Base-by-base conservation (phyloP, 2,329 filamentous ascomycete species). In the Aspergillus terreus region DNA sequence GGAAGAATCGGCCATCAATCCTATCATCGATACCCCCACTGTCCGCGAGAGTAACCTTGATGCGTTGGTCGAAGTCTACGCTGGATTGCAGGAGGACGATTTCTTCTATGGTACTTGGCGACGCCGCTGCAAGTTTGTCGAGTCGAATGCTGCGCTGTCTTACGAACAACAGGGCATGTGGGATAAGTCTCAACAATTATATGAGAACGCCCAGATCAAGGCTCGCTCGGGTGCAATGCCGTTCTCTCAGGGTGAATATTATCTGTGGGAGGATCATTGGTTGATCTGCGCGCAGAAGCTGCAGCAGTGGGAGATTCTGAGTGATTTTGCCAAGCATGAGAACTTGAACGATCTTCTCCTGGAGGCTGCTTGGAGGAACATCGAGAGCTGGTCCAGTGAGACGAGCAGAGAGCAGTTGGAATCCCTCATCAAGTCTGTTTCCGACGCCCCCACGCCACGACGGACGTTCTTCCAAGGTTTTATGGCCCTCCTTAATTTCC, bases 251-350 rank as follows among this genome's bases (percentile, higher is more conserved):
- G 91, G 87, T 30, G 94, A 99, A 71, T 99, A 99, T 72, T 96
- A 95, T 83, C 82, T 99, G 1, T 99, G 94, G 94, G 94, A 99
- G 72, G 94, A 99, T 66, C 95, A 99, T 63, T 99, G 94, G 94
- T 86, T 99, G 40, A 81, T 96, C 46, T 99, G 94, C 69, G 94
- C 92, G 0, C 91, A 97, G 73, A 99, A 99, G 74, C 79, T 99
- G 43, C 95, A 99, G 70, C 95, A 99, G 67, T 99, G 94, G 94
- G 94, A 99, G 63, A 92, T 99, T 51, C 73, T 99, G 32, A 90
- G 91, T 56, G 95, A 99, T 63, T 97, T 97, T 65, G 92, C 94
- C 4, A 99, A 99, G 72, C 94, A 99, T 64, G 95, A 99, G 68
- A 99, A 99, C 66, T 88, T 96, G 73, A 95, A 96, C 66, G 94